Evolutionary conservation across 2,329 filamentous ascomycete species (phyloP), one percentile per base, ranked within the genome.

Genomic region (Orbilia ellipsospora): DNA sequence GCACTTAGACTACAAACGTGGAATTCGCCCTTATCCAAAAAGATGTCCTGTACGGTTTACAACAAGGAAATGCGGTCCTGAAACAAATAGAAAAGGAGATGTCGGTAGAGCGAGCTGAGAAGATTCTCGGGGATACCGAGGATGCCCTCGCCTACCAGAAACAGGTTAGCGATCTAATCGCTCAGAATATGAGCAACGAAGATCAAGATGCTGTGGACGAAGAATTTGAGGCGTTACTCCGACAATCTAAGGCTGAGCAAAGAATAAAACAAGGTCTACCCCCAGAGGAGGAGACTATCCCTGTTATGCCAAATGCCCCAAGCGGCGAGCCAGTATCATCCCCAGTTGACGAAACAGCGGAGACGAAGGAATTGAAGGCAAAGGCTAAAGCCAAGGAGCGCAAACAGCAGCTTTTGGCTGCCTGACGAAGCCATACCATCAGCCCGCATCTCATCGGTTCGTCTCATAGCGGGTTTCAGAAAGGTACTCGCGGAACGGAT

Each of bases 131-230:
- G 23, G 94, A 98, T 83, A 93, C 89, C 52, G 92, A 92, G 42
- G 95, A 98, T 80, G 94, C 93, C 6, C 88, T 92, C 79, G 92
- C 92, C 31, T 98, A 98, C 83, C 94, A 98, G 82, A 87, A 91
- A 23, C 94, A 99, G 85, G 88, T 99, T 79, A 95, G 90, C 83
- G 92, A 96, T 59, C 92, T 97, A 87, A 88, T 99, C 1, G 92
- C 90, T 40, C 92, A 92, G 12, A 89, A 90, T 79, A 94, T 99
- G 85, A 92, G 93, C 13, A 95, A 93, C 80, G 91, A 96, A 80
- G 95, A 99, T 83, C 95, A 99, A 82, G 94, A 98, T 81, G 95
- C 97, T 80, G 95, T 99, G 40, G 95, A 99, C 82, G 94, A 97
- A 80, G 95, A 99, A 84, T 85, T 99, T 62, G 92, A 92, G 66